Percentiles rank a stretch among this genome's conserved stretches.
phyloP scores from a whole-genome alignment of 2,329 filamentous ascomycete species.

The Colletotrichum gloeosporioides region DNA sequence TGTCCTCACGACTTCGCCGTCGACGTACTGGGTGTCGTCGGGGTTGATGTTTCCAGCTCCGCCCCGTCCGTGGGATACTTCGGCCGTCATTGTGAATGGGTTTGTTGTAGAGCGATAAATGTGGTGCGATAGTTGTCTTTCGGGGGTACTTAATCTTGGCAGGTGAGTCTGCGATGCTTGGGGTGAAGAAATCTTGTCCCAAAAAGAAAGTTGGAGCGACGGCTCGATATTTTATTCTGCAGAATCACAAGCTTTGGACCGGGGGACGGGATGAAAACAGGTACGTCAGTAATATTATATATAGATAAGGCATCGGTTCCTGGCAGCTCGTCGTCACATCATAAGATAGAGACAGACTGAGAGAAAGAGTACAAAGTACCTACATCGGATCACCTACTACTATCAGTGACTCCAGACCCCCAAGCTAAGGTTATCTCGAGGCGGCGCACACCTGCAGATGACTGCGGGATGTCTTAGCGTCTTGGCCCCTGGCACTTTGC shows the following conservation, averaged over 20 bases:
- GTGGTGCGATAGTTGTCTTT: background rate
- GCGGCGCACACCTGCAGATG: background rate
- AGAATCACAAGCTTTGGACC: background rate
- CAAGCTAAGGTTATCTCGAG: conserved; percentile 11
- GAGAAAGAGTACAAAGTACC: background rate
- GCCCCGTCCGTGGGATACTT: conserved; percentile 66
- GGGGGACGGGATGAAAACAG: background rate
- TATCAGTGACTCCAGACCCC: background rate
- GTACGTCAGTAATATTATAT: conserved; percentile 17
- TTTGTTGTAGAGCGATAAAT: background rate
- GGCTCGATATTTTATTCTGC: background rate
- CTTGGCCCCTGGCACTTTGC: background rate
- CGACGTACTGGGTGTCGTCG: conserved; percentile 64
- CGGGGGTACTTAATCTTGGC: background rate
- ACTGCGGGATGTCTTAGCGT: conserved; percentile 15
- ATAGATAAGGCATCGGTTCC: conserved; percentile 18
- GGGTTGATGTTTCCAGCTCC: conserved; percentile 66
- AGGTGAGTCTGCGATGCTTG: background rate
- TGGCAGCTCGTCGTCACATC: conserved; percentile 19
- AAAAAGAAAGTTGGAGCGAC: background rate
- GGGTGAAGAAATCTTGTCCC: background rate
- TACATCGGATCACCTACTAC: background rate
- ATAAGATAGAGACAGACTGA: conserved; percentile 8
- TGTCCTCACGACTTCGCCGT: conserved; percentile 65
- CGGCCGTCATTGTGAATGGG: conserved; percentile 40